Base-by-base conservation (phyloP, 148 eudicot genomes). In the Camellia lanceoleosa region DNA sequence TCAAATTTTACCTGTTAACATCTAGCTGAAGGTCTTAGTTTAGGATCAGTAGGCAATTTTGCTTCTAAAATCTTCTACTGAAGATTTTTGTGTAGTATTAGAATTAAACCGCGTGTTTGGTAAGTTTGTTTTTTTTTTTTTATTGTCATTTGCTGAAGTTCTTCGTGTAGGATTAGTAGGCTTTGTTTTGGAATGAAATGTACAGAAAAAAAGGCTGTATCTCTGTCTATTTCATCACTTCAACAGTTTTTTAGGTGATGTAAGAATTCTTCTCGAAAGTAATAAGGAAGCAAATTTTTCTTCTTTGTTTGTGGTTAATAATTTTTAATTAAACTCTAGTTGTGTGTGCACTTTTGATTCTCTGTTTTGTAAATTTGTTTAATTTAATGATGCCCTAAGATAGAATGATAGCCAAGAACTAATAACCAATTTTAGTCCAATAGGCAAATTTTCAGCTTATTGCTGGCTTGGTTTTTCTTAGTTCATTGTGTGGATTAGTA, bases 11-110 rank as follows among this genome's bases (percentile, higher is more conserved):
- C 47, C 3, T 64, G 7, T 23, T 23, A 30, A 76, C 44, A 7
- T 51, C 70, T 63, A 46, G 79, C 69, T 76, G 69, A 76, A 76
- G 69, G 44, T 63, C 79, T 20, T 47, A 44, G 69, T 46, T 73
- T 5, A 47, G 69, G 79, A 76, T 63, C 44, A 43, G 43, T 20
- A 11, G 59, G 79, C 79, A 64, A 61, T 14, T 23, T 64, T 64
- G 23, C 47, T 77, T 64, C 44, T 49, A 20, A 15, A 49, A 76
- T 47, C 56, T 46, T 64, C 79, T 64, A 14, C 67, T 43, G 46
- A 73, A 75, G 49, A 60, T 74, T 58, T 19, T 59, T 5, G 47
- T 11, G 63, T 55, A 55, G 49, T 43, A 58, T 68, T 3, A 5
- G 3, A 14, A 5, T 30, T 47, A 47, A 47, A 47, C 13, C n/a